These are phyloP conservation scores for Lipomyces mesembrius DNA, from an alignment of 805 yeast species.

Conservation along the genomic window DNA sequence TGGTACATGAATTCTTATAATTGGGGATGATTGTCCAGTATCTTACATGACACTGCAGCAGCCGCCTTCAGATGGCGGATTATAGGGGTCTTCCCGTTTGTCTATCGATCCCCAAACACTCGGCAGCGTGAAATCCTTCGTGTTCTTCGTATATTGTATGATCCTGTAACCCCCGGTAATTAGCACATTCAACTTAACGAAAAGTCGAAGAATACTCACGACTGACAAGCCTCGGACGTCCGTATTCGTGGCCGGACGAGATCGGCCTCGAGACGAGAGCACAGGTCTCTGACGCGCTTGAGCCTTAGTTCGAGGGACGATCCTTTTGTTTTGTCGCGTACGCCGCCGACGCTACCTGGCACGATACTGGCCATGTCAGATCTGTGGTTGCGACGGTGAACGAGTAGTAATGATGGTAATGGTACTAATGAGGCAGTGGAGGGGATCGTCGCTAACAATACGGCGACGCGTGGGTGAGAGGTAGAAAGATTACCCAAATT, in stretches of 20 bases:
- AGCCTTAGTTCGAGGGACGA: conserved; percentile 25
- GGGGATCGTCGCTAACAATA: neutral
- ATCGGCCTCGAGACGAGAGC: conserved; percentile 17
- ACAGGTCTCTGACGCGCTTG: conserved; percentile 24
- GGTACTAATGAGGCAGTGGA: neutral
- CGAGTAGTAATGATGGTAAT: neutral
- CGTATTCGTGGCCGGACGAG: conserved; percentile 22
- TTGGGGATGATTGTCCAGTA: neutral
- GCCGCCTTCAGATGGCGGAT: conserved; percentile 24
- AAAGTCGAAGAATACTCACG: conserved; percentile 13
- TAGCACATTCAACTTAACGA: neutral
- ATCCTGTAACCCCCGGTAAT: conserved; percentile 16
- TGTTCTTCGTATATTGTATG: conserved; percentile 33
- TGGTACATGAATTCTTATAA: neutral
- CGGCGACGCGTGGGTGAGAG: neutral
- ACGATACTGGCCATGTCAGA: neutral
- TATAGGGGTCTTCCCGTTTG: conserved; percentile 36
- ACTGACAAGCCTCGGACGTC: conserved; percentile 26
- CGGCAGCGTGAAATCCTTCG: conserved; percentile 37
- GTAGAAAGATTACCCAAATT: no score
- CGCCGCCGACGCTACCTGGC: conserved; percentile 17
- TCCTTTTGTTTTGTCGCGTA: conserved; percentile 14
- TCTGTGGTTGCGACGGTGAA: neutral
- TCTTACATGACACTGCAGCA: conserved; percentile 29
- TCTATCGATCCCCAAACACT: conserved; percentile 36